These are phyloP conservation scores for Hanseniaspora lachancei DNA, from an alignment of 805 yeast genomes.

Conservation along the genomic window DNA sequence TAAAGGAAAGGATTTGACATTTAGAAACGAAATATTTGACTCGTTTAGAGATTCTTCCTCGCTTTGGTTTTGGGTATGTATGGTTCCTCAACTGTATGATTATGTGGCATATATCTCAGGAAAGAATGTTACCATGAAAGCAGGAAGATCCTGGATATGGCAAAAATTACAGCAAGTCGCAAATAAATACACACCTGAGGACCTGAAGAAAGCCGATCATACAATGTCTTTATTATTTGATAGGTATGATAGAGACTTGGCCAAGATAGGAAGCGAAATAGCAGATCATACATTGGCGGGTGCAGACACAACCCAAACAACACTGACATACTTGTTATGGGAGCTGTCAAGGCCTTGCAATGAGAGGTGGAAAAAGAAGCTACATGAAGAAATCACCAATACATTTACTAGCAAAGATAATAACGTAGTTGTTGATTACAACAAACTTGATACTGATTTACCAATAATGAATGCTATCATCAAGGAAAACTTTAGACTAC, in stretches of 20 bases:
- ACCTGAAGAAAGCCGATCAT: slow-evolving; percentile 1
- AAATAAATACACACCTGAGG: slow-evolving; percentile 16
- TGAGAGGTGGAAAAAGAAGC: slow-evolving; percentile 32
- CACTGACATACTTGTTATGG: slow-evolving; percentile 46
- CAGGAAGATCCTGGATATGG: slow-evolving; percentile 36
- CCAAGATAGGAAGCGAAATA: slow-evolving; percentile 29
- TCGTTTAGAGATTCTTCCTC: slow-evolving; percentile 39
- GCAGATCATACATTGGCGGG: slow-evolving; percentile 66
- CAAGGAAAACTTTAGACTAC: slow-evolving; percentile 47
- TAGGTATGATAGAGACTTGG: slow-evolving; percentile 8
- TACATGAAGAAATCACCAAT: slow-evolving; percentile 35
- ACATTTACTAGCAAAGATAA: slow-evolving; percentile 26
- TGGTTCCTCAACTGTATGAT: slow-evolving; percentile 41
- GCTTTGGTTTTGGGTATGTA: slow-evolving; percentile 54
- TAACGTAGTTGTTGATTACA: slow-evolving; percentile 19
- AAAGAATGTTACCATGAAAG: slow-evolving; percentile 29
- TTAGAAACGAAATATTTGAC: slow-evolving; percentile 33
- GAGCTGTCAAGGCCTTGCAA: slow-evolving; percentile 43
- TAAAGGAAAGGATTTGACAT: slow-evolving; percentile 15
- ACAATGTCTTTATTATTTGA: slow-evolving; percentile 14
- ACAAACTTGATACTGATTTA: slow-evolving; percentile 33
- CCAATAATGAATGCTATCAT: slow-evolving; percentile 51
- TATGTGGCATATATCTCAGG: slow-evolving; percentile 32
- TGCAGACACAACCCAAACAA: slow-evolving; percentile 60
- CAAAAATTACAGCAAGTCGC: slow-evolving; percentile 20